Percentiles rank a stretch among this genome's conserved stretches.
These are phyloP conservation scores for Pichia sp. DNA, from an alignment of 1,139 yeast genomes.

Conservation along the genomic window DNA sequence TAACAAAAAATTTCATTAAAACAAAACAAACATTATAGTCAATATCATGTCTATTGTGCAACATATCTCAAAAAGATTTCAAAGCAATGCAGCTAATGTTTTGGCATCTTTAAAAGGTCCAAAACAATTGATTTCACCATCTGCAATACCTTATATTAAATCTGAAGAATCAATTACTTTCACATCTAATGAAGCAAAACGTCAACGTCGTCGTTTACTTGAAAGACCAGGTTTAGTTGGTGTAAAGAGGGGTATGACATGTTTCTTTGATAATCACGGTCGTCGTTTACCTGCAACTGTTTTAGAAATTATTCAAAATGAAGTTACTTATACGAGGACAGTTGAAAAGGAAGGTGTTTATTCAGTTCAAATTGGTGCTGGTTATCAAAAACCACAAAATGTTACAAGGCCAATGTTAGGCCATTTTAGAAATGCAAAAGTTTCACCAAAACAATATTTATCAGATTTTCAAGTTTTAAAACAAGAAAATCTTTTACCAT, in stretches of 20 bases:
- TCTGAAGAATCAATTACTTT: conserved; percentile 40
- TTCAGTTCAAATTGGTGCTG: conserved; percentile 87
- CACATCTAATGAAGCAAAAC: conserved; percentile 53
- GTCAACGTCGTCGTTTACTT: conserved; percentile 61
- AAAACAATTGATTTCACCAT: conserved; percentile 33
- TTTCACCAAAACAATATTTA: conserved; percentile 73
- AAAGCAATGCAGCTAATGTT: conserved; percentile 6
- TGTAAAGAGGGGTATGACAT: conserved; percentile 83
- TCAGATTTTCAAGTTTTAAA: conserved; percentile 75
- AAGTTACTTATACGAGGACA: conserved; percentile 72
- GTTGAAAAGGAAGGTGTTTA: conserved; percentile 65
- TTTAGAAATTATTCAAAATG: conserved; percentile 80
- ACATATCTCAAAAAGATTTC: conserved; percentile 7
- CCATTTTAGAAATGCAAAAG: conserved; percentile 74
- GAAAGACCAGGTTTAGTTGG: conserved; percentile 81
- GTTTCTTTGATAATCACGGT: conserved; percentile 73
- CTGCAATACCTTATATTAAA: conserved; percentile 44
- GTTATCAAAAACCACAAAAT: conserved; percentile 56
- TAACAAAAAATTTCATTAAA: background rate
- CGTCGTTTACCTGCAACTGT: conserved; percentile 74
- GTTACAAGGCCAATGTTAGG: conserved; percentile 62
- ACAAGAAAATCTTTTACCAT: conserved; percentile 58
- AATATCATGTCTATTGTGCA: conserved; percentile 4
- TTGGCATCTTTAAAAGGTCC: conserved; percentile 5
- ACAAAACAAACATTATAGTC: background rate